These are phyloP conservation scores for Rhodofomes roseus DNA, from an alignment of 1,284 basidiomycete species.

Conservation along the genomic window DNA sequence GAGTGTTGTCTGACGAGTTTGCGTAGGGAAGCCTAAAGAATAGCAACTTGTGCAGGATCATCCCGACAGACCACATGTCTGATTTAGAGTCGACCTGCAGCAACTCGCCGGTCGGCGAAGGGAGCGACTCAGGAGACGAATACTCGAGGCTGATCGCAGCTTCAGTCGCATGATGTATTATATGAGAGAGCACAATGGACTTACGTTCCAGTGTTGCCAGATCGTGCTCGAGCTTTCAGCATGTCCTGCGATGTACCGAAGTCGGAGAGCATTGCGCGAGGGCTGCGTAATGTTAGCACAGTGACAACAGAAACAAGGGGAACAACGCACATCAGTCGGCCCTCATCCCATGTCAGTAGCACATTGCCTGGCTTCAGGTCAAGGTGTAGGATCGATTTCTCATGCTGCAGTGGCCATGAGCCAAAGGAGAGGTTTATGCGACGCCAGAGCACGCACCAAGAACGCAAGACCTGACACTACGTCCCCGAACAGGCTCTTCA, in stretches of 20 bases:
- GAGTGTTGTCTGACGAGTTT: conserved; percentile 53
- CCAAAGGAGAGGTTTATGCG: background rate
- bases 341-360: conserved; percentile 88
- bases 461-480: conserved; percentile 79
- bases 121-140: conserved; percentile 83
- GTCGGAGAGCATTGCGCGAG: conserved; percentile 87
- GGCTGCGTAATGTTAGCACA: conserved; percentile 36
- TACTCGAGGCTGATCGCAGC: conserved; percentile 61
- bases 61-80: conserved; percentile 88
- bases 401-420: conserved; percentile 50
- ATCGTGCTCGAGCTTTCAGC: conserved; percentile 65
- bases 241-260: conserved; percentile 93
- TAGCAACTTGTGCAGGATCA: conserved; percentile 88
- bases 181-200: conserved; percentile 35
- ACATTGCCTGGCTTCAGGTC: conserved; percentile 95
- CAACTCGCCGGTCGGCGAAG: conserved; percentile 63
- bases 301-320: background rate
- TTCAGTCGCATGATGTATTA: conserved; percentile 1
- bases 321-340: conserved; percentile 64
- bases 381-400: conserved; percentile 83
- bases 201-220: conserved; percentile 91
- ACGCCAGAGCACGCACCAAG: conserved; percentile 50
- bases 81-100: conserved; percentile 81
- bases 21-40: conserved; percentile 85
- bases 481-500: conserved; percentile 72